A percentile compares a stretch with the other conserved stretches of the same genome.
Evolutionary conservation across 345 rosid genomes (phyloP).

Genomic region (Boechera retrofracta): DNA sequence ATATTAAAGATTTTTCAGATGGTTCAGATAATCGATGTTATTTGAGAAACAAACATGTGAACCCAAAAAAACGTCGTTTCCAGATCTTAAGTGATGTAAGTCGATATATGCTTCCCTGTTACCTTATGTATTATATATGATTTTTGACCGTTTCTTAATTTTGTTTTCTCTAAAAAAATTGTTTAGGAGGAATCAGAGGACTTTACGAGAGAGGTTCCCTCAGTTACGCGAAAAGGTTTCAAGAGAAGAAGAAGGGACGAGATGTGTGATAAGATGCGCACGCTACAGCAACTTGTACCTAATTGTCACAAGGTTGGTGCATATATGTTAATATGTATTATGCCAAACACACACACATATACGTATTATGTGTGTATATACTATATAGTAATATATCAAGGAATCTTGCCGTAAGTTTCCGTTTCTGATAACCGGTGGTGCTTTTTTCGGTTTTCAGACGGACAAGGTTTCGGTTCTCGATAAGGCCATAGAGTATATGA

Average conservation of each 20-base stretch:
- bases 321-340: not conserved
- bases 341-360: not conserved
- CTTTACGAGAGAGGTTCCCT: conserved; percentile 44
- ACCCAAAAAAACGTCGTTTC: conserved; percentile 14
- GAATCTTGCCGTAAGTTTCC: not conserved
- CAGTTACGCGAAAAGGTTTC: conserved; percentile 29
- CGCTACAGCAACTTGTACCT: conserved; percentile 70
- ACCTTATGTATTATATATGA: not conserved
- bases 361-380: not conserved
- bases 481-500: conserved; percentile 67
- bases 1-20: conserved; percentile 1
- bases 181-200: conserved; percentile 33
- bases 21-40: conserved; percentile 19
- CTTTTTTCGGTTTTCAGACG: conserved; percentile 43
- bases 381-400: conserved; percentile 5
- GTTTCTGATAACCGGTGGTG: not conserved
- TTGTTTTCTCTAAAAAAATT: not conserved
- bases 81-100: conserved; percentile 38
- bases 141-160: not conserved
- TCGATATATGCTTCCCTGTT: not conserved
- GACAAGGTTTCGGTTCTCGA: conserved; percentile 76
- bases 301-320: conserved; percentile 65
- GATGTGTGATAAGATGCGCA: conserved; percentile 72
- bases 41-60: conserved; percentile 37
- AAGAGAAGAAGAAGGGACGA: conserved; percentile 59